Evolutionary conservation across 2,329 filamentous ascomycete genomes (phyloP).

Genomic region (Fusarium coffeatum): DNA sequence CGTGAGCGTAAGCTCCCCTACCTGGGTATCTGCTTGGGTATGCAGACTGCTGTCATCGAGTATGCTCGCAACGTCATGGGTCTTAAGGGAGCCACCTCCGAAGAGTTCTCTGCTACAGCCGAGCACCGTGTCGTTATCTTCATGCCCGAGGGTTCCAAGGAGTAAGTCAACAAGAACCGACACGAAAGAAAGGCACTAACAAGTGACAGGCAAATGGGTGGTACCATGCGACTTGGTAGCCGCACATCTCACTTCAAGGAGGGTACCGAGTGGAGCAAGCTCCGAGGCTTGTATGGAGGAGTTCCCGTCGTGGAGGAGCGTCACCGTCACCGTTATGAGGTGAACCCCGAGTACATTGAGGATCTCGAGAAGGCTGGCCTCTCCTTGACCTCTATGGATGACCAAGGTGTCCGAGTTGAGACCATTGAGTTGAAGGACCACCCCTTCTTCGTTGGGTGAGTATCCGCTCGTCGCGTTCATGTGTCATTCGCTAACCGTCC

Average conservation of each 20-base stretch:
- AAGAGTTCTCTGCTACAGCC: constrained; percentile 67
- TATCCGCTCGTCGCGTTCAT: neutral
- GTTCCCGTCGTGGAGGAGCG: constrained; percentile 72
- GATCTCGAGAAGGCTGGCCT: constrained; percentile 76
- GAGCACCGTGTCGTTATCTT: constrained; percentile 81
- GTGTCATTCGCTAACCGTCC: constrained; percentile 54
- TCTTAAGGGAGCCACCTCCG: constrained; percentile 66
- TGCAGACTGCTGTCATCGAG: constrained; percentile 94
- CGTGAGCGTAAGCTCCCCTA: constrained; percentile 84
- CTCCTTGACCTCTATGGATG: constrained; percentile 49
- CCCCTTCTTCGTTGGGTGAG: constrained; percentile 36
- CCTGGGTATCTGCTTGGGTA: constrained; percentile 89
- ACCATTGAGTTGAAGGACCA: constrained; percentile 41
- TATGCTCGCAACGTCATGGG: constrained; percentile 81
- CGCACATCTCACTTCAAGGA: constrained; percentile 80
- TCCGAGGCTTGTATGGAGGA: constrained; percentile 78
- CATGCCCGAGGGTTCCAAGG: constrained; percentile 80
- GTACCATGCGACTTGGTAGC: constrained; percentile 86
- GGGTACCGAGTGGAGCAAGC: constrained; percentile 80
- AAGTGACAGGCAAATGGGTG: constrained; percentile 65
- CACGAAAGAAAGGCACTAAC: neutral
- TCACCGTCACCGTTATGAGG: constrained; percentile 90
- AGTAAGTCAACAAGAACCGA: constrained; percentile 40
- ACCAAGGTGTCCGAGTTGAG: constrained; percentile 57
- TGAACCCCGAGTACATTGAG: constrained; percentile 83